A percentile compares a stretch with the other conserved stretches of the same genome.
phyloP scores from a whole-genome alignment of 2,329 filamentous ascomycete species.

The Aplosporella prunicola region DNA sequence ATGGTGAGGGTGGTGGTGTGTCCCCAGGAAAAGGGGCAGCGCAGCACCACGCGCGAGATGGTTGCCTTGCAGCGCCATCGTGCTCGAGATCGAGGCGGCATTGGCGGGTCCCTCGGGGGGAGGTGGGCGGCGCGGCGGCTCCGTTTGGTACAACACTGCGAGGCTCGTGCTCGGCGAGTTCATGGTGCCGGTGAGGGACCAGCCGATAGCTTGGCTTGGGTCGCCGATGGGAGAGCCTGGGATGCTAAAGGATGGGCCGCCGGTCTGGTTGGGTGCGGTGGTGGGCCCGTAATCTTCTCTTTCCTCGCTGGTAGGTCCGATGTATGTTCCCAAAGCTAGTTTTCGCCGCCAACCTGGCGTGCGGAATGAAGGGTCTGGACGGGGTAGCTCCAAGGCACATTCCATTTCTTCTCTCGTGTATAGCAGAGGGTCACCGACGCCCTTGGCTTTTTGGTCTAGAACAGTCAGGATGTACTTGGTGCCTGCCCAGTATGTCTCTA shows the following conservation, averaged over 20 bases:
- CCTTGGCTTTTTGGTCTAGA: conserved; percentile 78
- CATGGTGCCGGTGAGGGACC: conserved; percentile 79
- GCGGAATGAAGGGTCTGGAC: conserved; percentile 40
- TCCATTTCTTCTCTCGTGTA: conserved; percentile 69
- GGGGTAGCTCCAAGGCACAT: conserved; percentile 50
- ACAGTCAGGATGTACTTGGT: conserved; percentile 80
- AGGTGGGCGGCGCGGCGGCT: no score
- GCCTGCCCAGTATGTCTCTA: conserved; percentile 80
- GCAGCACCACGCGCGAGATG: no score
- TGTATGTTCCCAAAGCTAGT: conserved; percentile 34
- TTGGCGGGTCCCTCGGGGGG: no score
- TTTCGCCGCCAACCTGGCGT: conserved; percentile 43
- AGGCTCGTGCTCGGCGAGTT: conserved; percentile 78
- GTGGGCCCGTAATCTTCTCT: conserved; percentile 20
- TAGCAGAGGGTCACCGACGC: conserved; percentile 64
- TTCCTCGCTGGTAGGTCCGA: conserved; percentile 9
- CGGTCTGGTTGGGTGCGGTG: conserved; percentile 20
- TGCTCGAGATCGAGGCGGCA: conserved; percentile 23
- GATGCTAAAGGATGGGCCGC: conserved; percentile 21
- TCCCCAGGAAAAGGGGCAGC: no score
- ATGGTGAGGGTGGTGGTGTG: conserved; percentile 19
- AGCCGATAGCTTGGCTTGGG: conserved; percentile 58
- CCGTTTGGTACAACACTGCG: conserved; percentile 66
- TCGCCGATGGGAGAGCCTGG: conserved; percentile 40
- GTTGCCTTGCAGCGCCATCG: conserved; percentile 14